A percentile compares a stretch with the other conserved stretches of the same genome.
These are phyloP conservation scores for Mycena albidolilacea DNA, from an alignment of 768 basidiomycete species.

Conservation along the genomic window DNA sequence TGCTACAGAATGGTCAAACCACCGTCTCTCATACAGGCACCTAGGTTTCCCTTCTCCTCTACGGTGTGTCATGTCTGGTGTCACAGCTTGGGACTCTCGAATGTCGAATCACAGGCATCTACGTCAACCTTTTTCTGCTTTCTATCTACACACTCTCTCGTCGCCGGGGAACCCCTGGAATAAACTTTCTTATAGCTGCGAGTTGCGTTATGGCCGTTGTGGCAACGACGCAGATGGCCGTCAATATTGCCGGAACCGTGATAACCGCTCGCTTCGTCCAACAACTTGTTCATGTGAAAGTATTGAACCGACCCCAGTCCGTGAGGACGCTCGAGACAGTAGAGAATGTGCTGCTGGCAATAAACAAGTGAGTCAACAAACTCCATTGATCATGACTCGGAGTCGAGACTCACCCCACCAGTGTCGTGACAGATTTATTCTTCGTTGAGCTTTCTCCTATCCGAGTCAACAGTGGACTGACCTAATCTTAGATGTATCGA, in stretches of 20 bases:
- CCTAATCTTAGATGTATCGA: neutral
- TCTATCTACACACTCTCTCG: constrained; percentile 1
- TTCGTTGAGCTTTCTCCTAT: neutral
- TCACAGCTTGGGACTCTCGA: too few relatives aligned
- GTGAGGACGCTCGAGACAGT: neutral
- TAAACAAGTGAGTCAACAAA: neutral
- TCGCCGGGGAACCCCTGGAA: neutral
- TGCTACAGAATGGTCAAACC: neutral
- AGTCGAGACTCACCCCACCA: neutral
- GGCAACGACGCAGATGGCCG: neutral
- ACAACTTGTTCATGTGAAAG: neutral
- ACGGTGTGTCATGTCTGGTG: neutral
- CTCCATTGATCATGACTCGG: neutral
- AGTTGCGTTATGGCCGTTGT: neutral
- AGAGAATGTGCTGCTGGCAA: neutral
- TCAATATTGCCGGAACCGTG: neutral
- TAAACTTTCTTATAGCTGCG: neutral
- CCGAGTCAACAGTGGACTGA: neutral
- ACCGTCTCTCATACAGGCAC: neutral
- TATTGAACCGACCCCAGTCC: neutral
- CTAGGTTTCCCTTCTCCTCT: neutral
- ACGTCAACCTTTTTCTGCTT: neutral
- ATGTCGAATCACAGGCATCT: neutral
- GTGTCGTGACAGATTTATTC: neutral
- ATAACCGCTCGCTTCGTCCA: neutral